Evolutionary conservation across 2,329 filamentous ascomycete genomes (phyloP), one percentile per base, ranked within the genome.

Genomic region (Aureobasidium sp.): DNA sequence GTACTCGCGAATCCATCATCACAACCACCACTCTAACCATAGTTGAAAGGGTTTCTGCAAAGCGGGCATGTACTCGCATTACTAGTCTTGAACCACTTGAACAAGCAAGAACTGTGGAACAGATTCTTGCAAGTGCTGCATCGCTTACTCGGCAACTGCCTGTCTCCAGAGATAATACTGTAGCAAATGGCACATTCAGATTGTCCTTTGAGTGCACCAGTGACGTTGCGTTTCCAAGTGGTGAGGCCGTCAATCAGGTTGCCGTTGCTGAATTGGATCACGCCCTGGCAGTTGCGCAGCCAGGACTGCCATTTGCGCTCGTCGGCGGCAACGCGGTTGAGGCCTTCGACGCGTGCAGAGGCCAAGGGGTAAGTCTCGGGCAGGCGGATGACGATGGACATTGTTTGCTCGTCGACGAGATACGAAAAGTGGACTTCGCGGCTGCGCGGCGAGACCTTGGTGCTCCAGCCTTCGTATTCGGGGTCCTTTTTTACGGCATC

Each of bases 181-280:
- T 97, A 97, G 79, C 93, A 97, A 72, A 97, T 97, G 11, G 94
- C 91, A 72, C 94, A 99, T 75, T 99, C 94, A 22, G 84, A 89
- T 75, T 97, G 92, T 39, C 92, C 94, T 77, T 96, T 94, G 67
- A 99, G 82, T 4, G 90, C 90, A 1, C 91, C 90, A 15, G 87
- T 84, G 14, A 99, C 87, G 73, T 97, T 97, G 66, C 87, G 85
- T 66, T 89, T 86, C 81, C 96, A 97, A 9, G 90, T 87, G 14
- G 87, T 81, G 34, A 99, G 79, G 1, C 92, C 94, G 68, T 97
- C 93, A 60, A 92, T 88, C 62, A 99, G 84, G 71, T 84, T 90
- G 60, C 91, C 91, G 70, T 94, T 93, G 65, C 90, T 90, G 71
- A 97, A 96, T 45, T 90, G 93, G 69, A 99, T 97, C 48, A 94